Base-by-base conservation (phyloP, 2,329 filamentous ascomycete species). In the Berkeleyomyces rouxiae region DNA sequence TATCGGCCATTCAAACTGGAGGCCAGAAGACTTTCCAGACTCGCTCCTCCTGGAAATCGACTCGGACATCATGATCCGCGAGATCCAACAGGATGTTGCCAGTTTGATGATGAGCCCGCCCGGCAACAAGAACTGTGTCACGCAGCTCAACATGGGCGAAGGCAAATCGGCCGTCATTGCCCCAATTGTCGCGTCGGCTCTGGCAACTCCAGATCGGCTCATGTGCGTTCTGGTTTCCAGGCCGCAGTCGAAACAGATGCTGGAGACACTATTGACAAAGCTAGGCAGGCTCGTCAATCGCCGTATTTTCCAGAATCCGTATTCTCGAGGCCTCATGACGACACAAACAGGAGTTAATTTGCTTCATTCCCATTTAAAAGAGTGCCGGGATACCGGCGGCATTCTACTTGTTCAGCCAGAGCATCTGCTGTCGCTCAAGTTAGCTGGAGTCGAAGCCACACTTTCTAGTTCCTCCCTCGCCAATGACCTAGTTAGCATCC, bases 111-210 rank as follows among this genome's bases (percentile, higher is more conserved):
- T 76, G 2, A 59, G 67, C 0, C 76, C 77, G 0, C 67, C 68
- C 0, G 68, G 68, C 0, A 69, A 67, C 0, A 37, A 68, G 0
- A 86, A 84, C 66, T 70, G 76, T 0, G 78, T 84, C 0, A 78
- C 87, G 73, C 83, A 87, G 67, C 70, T 88, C 1, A 87, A 86
- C 66, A 88, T 88, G 84, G 85, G 85, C 0, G 79, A 86, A 67
- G 85, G 85, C 0, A 88, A 88, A 66, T 83, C 82, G 0, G 85
- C 84, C 0, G 80, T 87, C 1, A 88, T 90, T 58, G 76, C 85
- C 0, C 85, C 85, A 0, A 83, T 87, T 44, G 78, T 85, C 0
- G 79, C 80, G 0, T 71, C 79, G 0, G 70, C 74, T 0, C 69
- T 86, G 0, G 80, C 81, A 0, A 73, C 87, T 57, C 72, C 74